Conservation (phyloP, 2,329 filamentous ascomycete genomes). For the Cytospora piceae region DNA sequence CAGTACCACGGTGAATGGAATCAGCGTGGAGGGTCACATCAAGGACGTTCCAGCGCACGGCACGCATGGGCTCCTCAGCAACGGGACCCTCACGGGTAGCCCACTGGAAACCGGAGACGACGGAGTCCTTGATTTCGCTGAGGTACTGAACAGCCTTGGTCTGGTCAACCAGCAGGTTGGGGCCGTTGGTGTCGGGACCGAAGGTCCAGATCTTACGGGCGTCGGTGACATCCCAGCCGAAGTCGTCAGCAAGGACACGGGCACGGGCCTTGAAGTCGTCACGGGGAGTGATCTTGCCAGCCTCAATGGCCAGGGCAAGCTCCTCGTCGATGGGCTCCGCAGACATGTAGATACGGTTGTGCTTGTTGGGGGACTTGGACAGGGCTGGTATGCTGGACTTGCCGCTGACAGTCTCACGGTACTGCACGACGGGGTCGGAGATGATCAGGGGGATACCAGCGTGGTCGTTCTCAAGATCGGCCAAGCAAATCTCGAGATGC, state of each 20-base stretch:
- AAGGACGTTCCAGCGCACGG: slow-evolving; percentile 96
- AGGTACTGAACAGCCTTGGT: slow-evolving; percentile 99
- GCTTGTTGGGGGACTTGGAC: slow-evolving; percentile 99
- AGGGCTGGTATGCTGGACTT: slow-evolving; percentile 94
- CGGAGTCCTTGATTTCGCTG: slow-evolving; percentile 99
- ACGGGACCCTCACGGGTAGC: slow-evolving; percentile 96
- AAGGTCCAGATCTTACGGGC: slow-evolving; percentile 99
- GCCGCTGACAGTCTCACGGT: slow-evolving; percentile 90
- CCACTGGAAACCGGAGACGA: slow-evolving; percentile 99
- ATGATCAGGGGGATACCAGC: slow-evolving; percentile 97
- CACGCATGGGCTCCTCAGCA: slow-evolving; percentile 97
- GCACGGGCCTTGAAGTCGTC: slow-evolving; percentile 99
- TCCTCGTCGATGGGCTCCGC: slow-evolving; percentile 92
- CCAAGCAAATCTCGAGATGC: slow-evolving; percentile 99
- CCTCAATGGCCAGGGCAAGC: slow-evolving; percentile 85
- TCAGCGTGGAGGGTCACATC: slow-evolving; percentile 99
- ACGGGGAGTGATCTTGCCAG: slow-evolving; percentile 88
- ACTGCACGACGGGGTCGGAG: slow-evolving; percentile 97
- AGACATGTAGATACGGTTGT: slow-evolving; percentile 99
- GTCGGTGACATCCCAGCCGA: slow-evolving; percentile 99
- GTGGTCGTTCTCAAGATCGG: slow-evolving; percentile 99
- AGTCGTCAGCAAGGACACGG: slow-evolving; percentile 93
- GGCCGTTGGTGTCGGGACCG: slow-evolving; percentile 94
- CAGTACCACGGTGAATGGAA: slow-evolving; percentile 99
- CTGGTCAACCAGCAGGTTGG: slow-evolving; percentile 99